Conservation (phyloP, 140 eudicot species). For the Oenanthe javanica region DNA sequence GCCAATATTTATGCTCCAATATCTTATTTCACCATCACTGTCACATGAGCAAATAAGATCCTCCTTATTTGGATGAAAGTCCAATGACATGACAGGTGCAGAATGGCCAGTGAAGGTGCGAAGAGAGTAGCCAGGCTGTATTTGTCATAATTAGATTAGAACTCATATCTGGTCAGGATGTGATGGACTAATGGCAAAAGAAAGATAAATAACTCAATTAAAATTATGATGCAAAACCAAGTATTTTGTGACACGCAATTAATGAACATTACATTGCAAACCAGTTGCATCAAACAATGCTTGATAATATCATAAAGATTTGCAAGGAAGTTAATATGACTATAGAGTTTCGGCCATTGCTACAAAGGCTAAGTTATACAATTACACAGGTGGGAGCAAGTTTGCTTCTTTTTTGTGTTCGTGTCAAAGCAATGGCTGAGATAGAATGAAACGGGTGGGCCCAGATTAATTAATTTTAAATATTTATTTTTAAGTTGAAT, state of each 20-base stretch:
- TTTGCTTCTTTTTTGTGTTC: too few relatives aligned
- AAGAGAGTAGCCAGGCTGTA: conserved; percentile 75
- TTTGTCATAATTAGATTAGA: background rate
- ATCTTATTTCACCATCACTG: conserved; percentile 62
- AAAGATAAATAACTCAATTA: background rate
- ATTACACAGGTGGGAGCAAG: background rate
- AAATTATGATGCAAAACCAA: background rate
- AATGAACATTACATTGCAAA: background rate
- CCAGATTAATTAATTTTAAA: too few relatives aligned
- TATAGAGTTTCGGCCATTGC: background rate
- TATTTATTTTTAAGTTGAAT: too few relatives aligned
- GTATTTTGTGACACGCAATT: background rate
- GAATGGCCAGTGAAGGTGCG: conserved; percentile 60
- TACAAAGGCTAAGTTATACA: background rate
- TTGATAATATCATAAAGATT: background rate
- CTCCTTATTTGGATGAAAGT: conserved; percentile 56
- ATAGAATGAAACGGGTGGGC: too few relatives aligned
- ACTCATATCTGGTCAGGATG: background rate
- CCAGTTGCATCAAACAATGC: background rate
- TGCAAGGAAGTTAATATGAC: background rate
- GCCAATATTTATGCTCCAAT: conserved; percentile 48
- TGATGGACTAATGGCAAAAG: background rate
- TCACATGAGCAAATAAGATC: conserved; percentile 64
- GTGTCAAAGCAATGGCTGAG: too few relatives aligned
- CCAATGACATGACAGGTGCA: conserved; percentile 55